These are phyloP conservation scores for Ogataea trehalophila DNA, from an alignment of 805 yeast genomes.

Conservation along the genomic window DNA sequence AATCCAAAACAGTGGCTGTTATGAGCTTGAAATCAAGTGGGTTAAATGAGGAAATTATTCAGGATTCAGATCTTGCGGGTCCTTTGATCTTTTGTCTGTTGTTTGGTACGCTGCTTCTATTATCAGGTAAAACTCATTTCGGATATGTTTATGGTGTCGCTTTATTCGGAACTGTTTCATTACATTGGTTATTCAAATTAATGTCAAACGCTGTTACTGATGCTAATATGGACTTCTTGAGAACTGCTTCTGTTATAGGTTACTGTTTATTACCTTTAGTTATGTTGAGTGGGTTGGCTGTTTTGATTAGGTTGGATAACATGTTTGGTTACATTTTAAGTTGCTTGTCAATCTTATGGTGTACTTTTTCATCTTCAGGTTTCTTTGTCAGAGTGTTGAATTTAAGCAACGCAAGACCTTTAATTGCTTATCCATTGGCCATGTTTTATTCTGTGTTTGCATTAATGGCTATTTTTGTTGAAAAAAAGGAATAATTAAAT, in stretches of 20 bases:
- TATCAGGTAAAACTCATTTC: slow-evolving; percentile 92
- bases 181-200: slow-evolving; percentile 78
- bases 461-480: slow-evolving; percentile 80
- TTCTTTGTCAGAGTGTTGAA: slow-evolving; percentile 83
- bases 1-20: slow-evolving; percentile 79
- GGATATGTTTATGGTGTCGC: slow-evolving; percentile 98
- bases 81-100: slow-evolving; percentile 84
- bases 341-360: slow-evolving; percentile 72
- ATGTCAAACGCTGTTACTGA: slow-evolving; percentile 61
- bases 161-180: slow-evolving; percentile 77
- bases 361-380: slow-evolving; percentile 90
- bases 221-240: slow-evolving; percentile 43
- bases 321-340: slow-evolving; percentile 67
- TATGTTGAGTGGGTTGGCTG: slow-evolving; percentile 65
- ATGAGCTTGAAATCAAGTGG: slow-evolving; percentile 61
- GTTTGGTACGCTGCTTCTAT: slow-evolving; percentile 75
- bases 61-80: slow-evolving; percentile 92
- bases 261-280: slow-evolving; percentile 91
- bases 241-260: slow-evolving; percentile 90
- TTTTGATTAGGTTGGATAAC: slow-evolving; percentile 65
- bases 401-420: slow-evolving; percentile 77
- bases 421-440: slow-evolving; percentile 89
- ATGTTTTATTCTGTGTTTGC: slow-evolving; percentile 94
- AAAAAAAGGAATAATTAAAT: slow-evolving; percentile 20
- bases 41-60: slow-evolving; percentile 69